phyloP scores from a whole-genome alignment of 2,329 filamentous ascomycete species.

The Emydomyces testavorans region DNA sequence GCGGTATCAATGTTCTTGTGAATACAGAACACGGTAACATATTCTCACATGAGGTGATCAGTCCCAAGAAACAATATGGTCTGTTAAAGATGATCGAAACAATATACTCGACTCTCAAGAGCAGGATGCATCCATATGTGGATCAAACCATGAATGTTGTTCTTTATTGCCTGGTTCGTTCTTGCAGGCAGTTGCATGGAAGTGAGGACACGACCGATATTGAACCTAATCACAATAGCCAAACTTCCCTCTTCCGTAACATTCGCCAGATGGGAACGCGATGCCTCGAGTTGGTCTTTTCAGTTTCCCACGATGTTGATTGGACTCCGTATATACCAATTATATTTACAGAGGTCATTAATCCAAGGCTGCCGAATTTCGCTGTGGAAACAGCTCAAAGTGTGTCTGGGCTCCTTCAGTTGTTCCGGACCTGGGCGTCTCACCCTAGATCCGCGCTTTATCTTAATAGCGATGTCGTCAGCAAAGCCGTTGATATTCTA shows the following conservation, averaged over 20 bases:
- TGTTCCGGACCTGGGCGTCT: slow-evolving; percentile 72
- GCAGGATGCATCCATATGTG: slow-evolving; percentile 57
- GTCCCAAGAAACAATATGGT: slow-evolving; percentile 71
- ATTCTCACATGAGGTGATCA: slow-evolving; percentile 50
- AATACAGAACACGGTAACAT: slow-evolving; percentile 41
- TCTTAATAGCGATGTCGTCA: slow-evolving; percentile 52
- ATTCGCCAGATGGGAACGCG: slow-evolving; percentile 57
- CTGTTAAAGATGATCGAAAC: slow-evolving; percentile 84
- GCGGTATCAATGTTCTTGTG: slow-evolving; percentile 48
- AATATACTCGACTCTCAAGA: slow-evolving; percentile 72
- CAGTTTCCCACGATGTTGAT: slow-evolving; percentile 56
- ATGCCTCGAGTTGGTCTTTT: slow-evolving; percentile 68
- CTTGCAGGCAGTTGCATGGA: slow-evolving; percentile 44
- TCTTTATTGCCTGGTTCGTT: slow-evolving; percentile 66
- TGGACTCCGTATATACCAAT: slow-evolving; percentile 60
- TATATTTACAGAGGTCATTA: slow-evolving; percentile 64
- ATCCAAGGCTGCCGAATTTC: slow-evolving; percentile 65
- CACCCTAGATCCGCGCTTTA: slow-evolving; percentile 56
- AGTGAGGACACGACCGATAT: slow-evolving; percentile 17
- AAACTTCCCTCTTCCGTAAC: slow-evolving; percentile 33
- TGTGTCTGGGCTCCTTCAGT: slow-evolving; percentile 66
- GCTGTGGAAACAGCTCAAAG: slow-evolving; percentile 79
- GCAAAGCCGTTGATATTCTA: slow-evolving; percentile 61
- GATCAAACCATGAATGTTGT: slow-evolving; percentile 61
- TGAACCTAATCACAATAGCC: slow-evolving; percentile 21